Base-by-base conservation (phyloP, 202 grass and related monocot genomes). In the Alloteropsis angusta region DNA sequence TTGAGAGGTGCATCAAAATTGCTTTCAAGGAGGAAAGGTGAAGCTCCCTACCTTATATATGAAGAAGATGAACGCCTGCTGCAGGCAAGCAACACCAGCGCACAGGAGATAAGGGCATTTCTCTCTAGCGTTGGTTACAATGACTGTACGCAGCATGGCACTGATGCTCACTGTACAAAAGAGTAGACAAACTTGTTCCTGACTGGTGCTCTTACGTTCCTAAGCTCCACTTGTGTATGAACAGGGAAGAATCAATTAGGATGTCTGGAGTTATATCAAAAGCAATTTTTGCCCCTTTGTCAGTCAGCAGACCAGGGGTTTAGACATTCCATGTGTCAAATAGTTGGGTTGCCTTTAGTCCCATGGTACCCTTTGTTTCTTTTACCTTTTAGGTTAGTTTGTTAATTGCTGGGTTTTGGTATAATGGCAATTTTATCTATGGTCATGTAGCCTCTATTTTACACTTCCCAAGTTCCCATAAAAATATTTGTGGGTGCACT, bases 41-140 rank as follows among this genome's bases (percentile, higher is more conserved):
- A 90, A 83, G 95, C 95, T 52, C 95, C 91, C 6, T 97, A 97
- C 62, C 82, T 94, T 77, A 94, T 92, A 77, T 94, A 94, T 60
- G 95, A 97, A 87, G 95, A 97, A 88, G 91, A 97, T 48, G 94
- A 94, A 38, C 87, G 65, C 18, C 57, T 97, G 65, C 65, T 97
- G 63, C 88, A 90, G 79, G 91, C 87, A 38, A 97, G 94, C 90
- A 97, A 92, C 86, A 94, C 84, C 9, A 97, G 68, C 66, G 18
- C 87, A 28, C 78, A 81, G 45, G 83, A 94, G 76, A 92, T 97
- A 72, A 92, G 88, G 71, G 71, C 66, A 76, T 97, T 97, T 85
- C 89, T 97, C 75, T 58, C 64, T 25, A 92, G 74, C 78, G 83
- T 97, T 69, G 94, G 91, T 52, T 97, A 94, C 68, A 87, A 85